Conservation (phyloP, 805 yeast genomes). For the Myxozyma nipponensis region DNA sequence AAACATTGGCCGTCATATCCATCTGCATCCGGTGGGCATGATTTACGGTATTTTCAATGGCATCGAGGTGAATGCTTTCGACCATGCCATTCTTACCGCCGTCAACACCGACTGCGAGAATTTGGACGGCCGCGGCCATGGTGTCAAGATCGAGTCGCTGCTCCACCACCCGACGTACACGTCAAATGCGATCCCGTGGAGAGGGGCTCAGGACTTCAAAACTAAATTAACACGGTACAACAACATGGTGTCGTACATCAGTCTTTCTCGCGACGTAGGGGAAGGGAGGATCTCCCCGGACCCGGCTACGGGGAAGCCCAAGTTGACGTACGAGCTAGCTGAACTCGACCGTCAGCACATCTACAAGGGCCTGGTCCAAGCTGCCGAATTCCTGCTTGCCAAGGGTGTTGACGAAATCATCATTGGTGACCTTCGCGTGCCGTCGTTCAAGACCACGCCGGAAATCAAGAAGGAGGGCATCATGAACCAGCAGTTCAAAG, state of each 20-base stretch:
- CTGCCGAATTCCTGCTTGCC: conserved; percentile 10
- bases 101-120: conserved; percentile 44
- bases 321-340: conserved; percentile 42
- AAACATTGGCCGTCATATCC: conserved; percentile 50
- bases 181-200: conserved; percentile 45
- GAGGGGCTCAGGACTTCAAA: conserved; percentile 38
- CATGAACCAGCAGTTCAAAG: conserved; percentile 43
- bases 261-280: conserved; percentile 48
- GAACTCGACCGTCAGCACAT: conserved; percentile 41
- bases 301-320: conserved; percentile 35
- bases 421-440: conserved; percentile 4
- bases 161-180: conserved; percentile 46
- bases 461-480: conserved; percentile 39
- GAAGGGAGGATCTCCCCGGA: conserved; percentile 42
- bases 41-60: conserved; percentile 44
- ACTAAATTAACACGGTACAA: conserved; percentile 40
- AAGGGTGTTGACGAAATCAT: conserved; percentile 8
- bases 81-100: conserved; percentile 49
- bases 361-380: conserved; percentile 6
- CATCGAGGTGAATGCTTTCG: conserved; percentile 39
- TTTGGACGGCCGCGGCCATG: conserved; percentile 51
- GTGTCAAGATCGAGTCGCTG: conserved; percentile 50
- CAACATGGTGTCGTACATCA: conserved; percentile 41
- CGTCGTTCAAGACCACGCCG: conserved; percentile 30
- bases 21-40: conserved; percentile 48